Percentiles rank a stretch among this genome's conserved stretches.
phyloP scores from a whole-genome alignment of 2,329 filamentous ascomycete genomes.

The Periconia macrospinosa region DNA sequence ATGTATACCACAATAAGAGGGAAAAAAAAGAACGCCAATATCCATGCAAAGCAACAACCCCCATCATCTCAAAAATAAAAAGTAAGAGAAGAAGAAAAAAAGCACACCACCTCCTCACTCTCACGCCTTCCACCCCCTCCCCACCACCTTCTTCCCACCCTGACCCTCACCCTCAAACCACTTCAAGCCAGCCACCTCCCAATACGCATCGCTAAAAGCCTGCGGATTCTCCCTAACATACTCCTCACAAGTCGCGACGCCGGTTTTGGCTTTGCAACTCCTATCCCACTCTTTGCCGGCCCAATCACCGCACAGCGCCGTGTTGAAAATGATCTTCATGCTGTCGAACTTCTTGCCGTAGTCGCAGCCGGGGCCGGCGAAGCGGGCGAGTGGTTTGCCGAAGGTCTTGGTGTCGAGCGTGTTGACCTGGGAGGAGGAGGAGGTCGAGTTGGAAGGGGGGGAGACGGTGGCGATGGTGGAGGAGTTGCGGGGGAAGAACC shows the following conservation, averaged over 20 bases:
- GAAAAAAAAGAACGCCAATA: too few relatives aligned
- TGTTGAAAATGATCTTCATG: conserved; percentile 48
- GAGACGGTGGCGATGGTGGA: conserved; percentile 20
- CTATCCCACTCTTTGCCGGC: conserved; percentile 61
- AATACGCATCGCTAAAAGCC: conserved; percentile 35
- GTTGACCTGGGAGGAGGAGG: background rate
- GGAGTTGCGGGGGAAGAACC: conserved; percentile 42
- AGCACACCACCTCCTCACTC: too few relatives aligned
- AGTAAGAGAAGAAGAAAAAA: too few relatives aligned
- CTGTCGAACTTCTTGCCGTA: conserved; percentile 49
- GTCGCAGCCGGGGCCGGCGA: conserved; percentile 42
- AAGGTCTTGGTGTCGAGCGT: conserved; percentile 21
- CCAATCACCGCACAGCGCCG: conserved; percentile 58
- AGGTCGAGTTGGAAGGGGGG: conserved; percentile 1
- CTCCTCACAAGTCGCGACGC: conserved; percentile 51
- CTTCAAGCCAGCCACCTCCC: conserved; percentile 36
- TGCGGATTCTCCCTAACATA: conserved; percentile 35
- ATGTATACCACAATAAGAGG: too few relatives aligned
- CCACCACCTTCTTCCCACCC: background rate
- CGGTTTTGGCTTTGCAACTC: conserved; percentile 31
- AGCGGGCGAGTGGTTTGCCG: conserved; percentile 36
- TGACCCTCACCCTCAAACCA: conserved; percentile 31
- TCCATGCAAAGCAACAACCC: too few relatives aligned
- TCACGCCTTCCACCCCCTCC: too few relatives aligned
- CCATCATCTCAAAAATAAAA: too few relatives aligned